Evolutionary conservation across 2,329 filamentous ascomycete species (phyloP), one percentile per base, ranked within the genome.

Genomic region (Colletotrichum lini): DNA sequence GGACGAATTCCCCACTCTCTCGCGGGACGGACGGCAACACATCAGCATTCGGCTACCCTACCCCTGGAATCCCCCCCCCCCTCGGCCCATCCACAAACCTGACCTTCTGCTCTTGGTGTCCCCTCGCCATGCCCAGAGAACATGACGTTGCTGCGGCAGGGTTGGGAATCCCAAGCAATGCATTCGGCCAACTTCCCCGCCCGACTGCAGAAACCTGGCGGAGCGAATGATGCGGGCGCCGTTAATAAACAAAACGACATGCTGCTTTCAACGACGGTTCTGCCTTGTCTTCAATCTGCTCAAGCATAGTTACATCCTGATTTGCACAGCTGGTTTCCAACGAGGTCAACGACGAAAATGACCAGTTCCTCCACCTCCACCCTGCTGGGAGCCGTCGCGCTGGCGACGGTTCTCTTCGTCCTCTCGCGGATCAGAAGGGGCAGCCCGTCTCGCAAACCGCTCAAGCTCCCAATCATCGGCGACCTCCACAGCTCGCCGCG

Each of bases 401-500:
- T 69, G 2, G 30, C 47, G 26, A 69, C 52, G 15, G 16, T 18
- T 0, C 44, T 69, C 2, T 45, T 44, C 12, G 21, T 59, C 4
- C n/a, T 38, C 0, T 30, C 61, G 3, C 44, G 9, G 30, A 38
- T 45, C 45, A 47, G 53, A 10, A 40, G 50, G 18, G 54, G 13
- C n/a, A 23, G 15, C 18, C 2, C 54, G 3, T 15, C 45, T 6
- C 44, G 52, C 18, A 69, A 59, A 23, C 53, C 53, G 4, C 67
- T 73, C 53, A 74, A 73, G 59, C 66, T 75, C 16, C 73, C 73
- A 4, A 60, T 74, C 58, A 75, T 74, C 30, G 74, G 73, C 26
- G 73, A 75, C 60, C 67, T 75, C 21, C 74, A 75, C 65, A 59
- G 35, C 26, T 76, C 75, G 9, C 75, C 75, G 30, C 57, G 73